These are phyloP conservation scores for Podospora sp. DNA, from an alignment of 495 filamentous ascomycete genomes.

Conservation along the genomic window DNA sequence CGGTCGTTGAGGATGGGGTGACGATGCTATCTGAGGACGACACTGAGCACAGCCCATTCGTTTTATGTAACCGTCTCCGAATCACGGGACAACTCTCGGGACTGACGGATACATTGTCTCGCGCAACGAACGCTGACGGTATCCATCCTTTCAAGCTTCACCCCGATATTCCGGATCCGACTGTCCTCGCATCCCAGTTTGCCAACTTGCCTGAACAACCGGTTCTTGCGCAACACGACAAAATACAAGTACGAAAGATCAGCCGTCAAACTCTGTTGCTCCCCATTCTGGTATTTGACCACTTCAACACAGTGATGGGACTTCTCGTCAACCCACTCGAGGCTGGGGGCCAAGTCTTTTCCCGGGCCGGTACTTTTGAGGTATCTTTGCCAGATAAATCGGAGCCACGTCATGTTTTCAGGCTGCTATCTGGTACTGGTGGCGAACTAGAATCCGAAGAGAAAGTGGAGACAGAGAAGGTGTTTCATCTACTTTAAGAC, in stretches of 20 bases:
- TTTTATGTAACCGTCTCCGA: not conserved
- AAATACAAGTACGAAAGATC: not conserved
- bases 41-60: not conserved
- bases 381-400: not conserved
- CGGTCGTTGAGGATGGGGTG: not conserved
- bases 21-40: not conserved
- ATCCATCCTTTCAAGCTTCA: not conserved
- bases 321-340: not conserved
- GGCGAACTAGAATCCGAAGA: too few species aligned
- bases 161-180: not conserved
- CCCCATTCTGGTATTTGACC: not conserved
- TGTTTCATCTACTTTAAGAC: not conserved
- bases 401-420: constrained; percentile 28
- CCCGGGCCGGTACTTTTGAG: not conserved
- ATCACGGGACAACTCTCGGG: not conserved
- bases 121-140: not conserved
- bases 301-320: not conserved
- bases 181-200: not conserved
- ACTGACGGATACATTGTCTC: not conserved
- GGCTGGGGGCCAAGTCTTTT: not conserved
- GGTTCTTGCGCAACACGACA: not conserved
- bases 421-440: not conserved
- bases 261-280: not conserved
- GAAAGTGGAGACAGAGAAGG: too few species aligned
- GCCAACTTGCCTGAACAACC: not conserved